Conservation (phyloP, 352 stramenopile species). For the Phytophthora nicotianae region DNA sequence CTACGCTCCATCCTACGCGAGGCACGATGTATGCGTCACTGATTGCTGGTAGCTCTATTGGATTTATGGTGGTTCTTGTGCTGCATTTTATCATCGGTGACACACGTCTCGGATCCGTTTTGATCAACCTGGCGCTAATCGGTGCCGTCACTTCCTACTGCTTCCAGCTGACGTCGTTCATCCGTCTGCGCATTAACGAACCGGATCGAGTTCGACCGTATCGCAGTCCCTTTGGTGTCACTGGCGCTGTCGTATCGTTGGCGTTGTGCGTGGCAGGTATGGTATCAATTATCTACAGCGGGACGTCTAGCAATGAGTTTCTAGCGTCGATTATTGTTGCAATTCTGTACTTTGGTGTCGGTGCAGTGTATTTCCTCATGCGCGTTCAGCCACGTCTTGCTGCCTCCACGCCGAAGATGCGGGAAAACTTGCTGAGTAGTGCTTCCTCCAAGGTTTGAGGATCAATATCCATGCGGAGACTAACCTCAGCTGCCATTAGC, state of each 20-base stretch:
- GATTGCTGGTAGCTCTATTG: conserved; percentile 52
- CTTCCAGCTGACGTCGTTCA: conserved; percentile 65
- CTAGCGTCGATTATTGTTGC: conserved; percentile 59
- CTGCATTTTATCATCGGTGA: conserved; percentile 70
- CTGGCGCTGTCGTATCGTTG: conserved; percentile 52
- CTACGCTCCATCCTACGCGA: conserved; percentile 43
- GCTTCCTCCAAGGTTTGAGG: conserved; percentile 4
- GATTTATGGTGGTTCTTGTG: conserved; percentile 50
- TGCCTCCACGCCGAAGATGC: conserved; percentile 41
- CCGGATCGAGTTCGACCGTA: conserved; percentile 56
- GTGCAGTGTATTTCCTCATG: conserved; percentile 53
- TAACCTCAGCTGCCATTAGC: no score
- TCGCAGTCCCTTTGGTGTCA: conserved; percentile 55
- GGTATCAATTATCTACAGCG: conserved; percentile 74
- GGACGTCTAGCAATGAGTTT: conserved; percentile 59
- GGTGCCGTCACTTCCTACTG: conserved; percentile 68
- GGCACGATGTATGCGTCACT: conserved; percentile 61
- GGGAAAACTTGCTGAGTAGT: conserved; percentile 49
- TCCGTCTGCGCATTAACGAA: conserved; percentile 58
- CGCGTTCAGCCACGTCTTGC: conserved; percentile 43
- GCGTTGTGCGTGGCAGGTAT: conserved; percentile 48
- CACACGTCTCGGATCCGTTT: conserved; percentile 56
- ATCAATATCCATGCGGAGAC: no score
- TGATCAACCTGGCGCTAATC: conserved; percentile 77
- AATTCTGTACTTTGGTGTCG: conserved; percentile 56